These are phyloP conservation scores for Aspergillus texensis DNA, from an alignment of 2,329 filamentous ascomycete species.

Conservation along the genomic window DNA sequence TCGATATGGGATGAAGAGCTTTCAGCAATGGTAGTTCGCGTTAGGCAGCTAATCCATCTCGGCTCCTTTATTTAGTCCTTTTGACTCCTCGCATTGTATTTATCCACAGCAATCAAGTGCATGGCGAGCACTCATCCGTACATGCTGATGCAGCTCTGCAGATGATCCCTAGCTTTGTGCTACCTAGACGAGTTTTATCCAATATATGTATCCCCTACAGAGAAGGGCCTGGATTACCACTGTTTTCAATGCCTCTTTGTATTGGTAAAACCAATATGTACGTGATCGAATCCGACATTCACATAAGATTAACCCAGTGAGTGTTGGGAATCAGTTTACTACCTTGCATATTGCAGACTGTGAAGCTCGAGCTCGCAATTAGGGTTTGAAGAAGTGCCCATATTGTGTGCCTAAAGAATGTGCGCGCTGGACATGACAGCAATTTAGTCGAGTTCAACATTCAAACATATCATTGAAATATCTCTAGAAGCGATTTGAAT, in stretches of 20 bases:
- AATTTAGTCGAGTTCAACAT: not conserved
- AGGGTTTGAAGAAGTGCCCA: not conserved
- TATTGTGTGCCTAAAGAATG: not conserved
- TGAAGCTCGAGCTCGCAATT: not conserved
- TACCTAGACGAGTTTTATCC: not conserved
- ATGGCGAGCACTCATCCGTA: not conserved
- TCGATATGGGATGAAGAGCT: no score
- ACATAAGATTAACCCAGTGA: not conserved
- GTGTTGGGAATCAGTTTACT: not conserved
- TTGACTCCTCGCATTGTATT: not conserved
- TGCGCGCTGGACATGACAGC: not conserved
- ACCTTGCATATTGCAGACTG: not conserved
- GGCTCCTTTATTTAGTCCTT: not conserved
- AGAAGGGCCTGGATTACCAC: not conserved
- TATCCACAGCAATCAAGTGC: not conserved
- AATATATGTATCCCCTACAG: not conserved
- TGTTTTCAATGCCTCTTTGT: not conserved
- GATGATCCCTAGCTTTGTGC: not conserved
- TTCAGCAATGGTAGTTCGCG: not conserved
- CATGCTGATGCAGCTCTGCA: not conserved
- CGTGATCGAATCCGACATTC: not conserved
- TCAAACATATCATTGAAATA: not conserved
- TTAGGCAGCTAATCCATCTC: not conserved
- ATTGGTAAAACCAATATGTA: not conserved
- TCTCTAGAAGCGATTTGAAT: not conserved